Conservation (phyloP, 805 yeast species). For the Henningerozyma blattae region DNA sequence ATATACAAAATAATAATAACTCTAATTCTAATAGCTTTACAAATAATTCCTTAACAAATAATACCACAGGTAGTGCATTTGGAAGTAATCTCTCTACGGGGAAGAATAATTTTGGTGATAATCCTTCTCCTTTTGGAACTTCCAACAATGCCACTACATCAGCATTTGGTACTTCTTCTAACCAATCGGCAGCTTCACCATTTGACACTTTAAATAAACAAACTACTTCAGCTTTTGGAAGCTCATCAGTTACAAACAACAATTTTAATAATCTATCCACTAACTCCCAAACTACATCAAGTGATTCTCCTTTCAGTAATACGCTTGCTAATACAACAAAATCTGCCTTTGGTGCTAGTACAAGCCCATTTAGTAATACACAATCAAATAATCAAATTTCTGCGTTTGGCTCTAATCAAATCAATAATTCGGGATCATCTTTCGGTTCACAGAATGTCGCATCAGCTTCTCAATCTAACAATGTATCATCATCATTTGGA, state of each 20-base stretch:
- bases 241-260: neutral
- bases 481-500: too few species aligned
- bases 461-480: too few species aligned
- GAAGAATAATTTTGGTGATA: too few species aligned
- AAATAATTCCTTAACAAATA: too few species aligned
- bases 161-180: neutral
- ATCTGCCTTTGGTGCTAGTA: constrained; percentile 12
- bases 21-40: too few species aligned
- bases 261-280: too few species aligned
- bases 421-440: constrained; percentile 1
- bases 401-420: constrained; percentile 5
- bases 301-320: neutral
- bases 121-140: constrained; percentile 11
- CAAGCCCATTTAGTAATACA: neutral
- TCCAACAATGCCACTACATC: constrained; percentile 12
- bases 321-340: neutral
- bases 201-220: constrained; percentile 5
- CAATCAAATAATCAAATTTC: neutral
- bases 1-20: constrained; percentile 4
- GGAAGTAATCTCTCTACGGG: neutral
- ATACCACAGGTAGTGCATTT: constrained; percentile 1
- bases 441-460: too few species aligned
- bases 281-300: too few species aligned
- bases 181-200: constrained; percentile 2
- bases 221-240: neutral